Base-by-base conservation (phyloP, 164 flowering plant genomes). In the Vitis vinifera region DNA sequence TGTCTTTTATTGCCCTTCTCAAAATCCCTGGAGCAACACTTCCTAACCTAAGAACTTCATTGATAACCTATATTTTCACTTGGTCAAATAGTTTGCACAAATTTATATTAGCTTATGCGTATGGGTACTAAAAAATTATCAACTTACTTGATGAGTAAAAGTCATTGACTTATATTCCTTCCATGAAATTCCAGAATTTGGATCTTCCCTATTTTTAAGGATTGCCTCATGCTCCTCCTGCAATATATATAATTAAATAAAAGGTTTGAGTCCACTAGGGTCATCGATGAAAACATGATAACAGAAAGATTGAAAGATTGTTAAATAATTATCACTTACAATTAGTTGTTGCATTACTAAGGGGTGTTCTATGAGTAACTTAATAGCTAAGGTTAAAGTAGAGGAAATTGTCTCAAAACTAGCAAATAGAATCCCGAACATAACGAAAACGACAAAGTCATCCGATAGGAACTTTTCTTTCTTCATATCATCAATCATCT, bases 81-180 rank as follows among this genome's bases (percentile, higher is more conserved):
- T 23, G 9, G 19, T 15, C 37, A 17, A 62, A 14, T 10, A 1
- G 50, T 37, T 8, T 9, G 19, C 11, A 3, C 44, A 37, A 37
- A 3, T 3, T 37, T 37, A 6, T 37, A 37, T 37, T 0, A 2
- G 44, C 7, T 0, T 37, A 37, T 37, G 7, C 2, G 4, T 37
- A 37, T 3, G 44, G 4, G 3, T 6, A 10, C 13, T 13, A 11
- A 9, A 13, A 48, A 13, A 17, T 10, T 10, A 51, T 4, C 19
- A 58, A 52, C 65, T 66, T 14, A 73, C 82, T 6, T 73, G 60
- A n/a, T 23, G 63, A 0, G 79, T 72, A 55, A 69, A 77, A 17
- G 71, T 72, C 84, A 80, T 77, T 0, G 81, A 75, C 57, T 78
- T 80, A 44, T 80, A 80, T 15, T 72, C 81, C 8, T 72, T 23